These are phyloP conservation scores for Russula sp. DNA, from an alignment of 768 basidiomycete species.

Conservation along the genomic window DNA sequence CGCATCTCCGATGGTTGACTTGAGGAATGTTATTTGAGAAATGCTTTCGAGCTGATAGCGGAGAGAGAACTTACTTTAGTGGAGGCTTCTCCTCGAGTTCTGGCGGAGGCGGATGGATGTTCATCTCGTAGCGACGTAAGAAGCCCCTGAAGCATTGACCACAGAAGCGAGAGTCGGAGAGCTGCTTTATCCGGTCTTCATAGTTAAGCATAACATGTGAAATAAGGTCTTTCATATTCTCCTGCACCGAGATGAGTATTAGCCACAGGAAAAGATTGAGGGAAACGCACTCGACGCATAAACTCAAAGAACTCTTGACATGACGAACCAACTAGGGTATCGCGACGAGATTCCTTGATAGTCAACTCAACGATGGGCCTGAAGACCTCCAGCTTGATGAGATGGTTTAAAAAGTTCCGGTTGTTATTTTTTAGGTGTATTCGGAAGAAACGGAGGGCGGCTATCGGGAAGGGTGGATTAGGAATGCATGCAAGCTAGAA, in stretches of 20 bases:
- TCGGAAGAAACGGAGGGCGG: slow-evolving; percentile 89
- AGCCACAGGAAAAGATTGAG: neutral
- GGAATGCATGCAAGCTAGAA: slow-evolving; percentile 18
- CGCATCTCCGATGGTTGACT: slow-evolving; percentile 33
- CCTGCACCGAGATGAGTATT: slow-evolving; percentile 39
- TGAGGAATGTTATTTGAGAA: neutral
- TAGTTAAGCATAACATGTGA: slow-evolving; percentile 77
- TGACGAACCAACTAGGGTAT: slow-evolving; percentile 90
- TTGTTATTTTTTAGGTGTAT: slow-evolving; percentile 80
- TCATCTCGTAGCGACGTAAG: slow-evolving; percentile 85
- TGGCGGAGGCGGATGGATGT: slow-evolving; percentile 70
- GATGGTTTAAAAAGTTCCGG: slow-evolving; percentile 60
- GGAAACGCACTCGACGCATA: slow-evolving; percentile 66
- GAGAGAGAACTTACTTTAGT: slow-evolving; percentile 32
- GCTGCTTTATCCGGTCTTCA: slow-evolving; percentile 54
- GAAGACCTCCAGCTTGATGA: slow-evolving; percentile 81
- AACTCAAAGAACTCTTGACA: slow-evolving; percentile 95
- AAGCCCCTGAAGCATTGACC: slow-evolving; percentile 66
- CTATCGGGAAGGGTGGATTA: slow-evolving; percentile 36
- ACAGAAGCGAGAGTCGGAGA: slow-evolving; percentile 56
- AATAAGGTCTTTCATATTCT: slow-evolving; percentile 84
- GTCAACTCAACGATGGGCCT: slow-evolving; percentile 80
- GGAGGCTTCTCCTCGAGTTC: slow-evolving; percentile 40
- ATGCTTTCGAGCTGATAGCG: neutral
- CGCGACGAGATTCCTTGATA: slow-evolving; percentile 73